Evolutionary conservation across 1,284 basidiomycete species (phyloP).

Genomic region (Cryptococcus neoformans): DNA sequence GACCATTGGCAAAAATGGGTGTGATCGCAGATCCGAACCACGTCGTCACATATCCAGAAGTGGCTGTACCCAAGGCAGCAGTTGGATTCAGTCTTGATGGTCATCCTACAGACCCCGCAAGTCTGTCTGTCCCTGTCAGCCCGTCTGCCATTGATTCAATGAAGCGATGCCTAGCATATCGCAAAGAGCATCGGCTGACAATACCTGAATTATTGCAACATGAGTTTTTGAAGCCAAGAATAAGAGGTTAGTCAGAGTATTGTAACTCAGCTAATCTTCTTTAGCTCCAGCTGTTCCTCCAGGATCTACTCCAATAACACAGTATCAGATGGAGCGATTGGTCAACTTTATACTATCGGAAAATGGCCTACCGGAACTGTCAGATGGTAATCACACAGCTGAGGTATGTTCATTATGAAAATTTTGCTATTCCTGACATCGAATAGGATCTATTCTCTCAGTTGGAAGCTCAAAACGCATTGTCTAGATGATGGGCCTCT

Average conservation of each 20-base stretch:
- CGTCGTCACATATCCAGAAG: conserved; percentile 51
- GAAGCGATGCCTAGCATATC: conserved; percentile 52
- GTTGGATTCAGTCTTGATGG: conserved; percentile 29
- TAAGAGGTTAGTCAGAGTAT: conserved; percentile 9
- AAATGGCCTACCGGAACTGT: conserved; percentile 21
- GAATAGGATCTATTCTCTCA: conserved; percentile 37
- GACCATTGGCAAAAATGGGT: conserved; percentile 55
- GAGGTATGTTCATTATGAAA: conserved; percentile 13
- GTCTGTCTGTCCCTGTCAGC: conserved; percentile 47
- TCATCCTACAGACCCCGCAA: conserved; percentile 28
- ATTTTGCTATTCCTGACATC: background rate
- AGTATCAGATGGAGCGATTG: conserved; percentile 38
- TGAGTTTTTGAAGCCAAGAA: conserved; percentile 45
- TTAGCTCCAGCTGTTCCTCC: conserved; percentile 19
- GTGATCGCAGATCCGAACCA: conserved; percentile 54
- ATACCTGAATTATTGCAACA: conserved; percentile 53
- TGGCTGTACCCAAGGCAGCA: conserved; percentile 44
- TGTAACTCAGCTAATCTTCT: background rate
- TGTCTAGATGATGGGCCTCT: conserved; percentile 47
- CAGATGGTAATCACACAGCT: conserved; percentile 22
- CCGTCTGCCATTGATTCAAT: conserved; percentile 52
- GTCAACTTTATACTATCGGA: conserved; percentile 35
- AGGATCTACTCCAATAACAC: conserved; percentile 32
- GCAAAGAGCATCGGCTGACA: conserved; percentile 52
- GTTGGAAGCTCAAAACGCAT: conserved; percentile 30